phyloP scores from a whole-genome alignment of 2,329 filamentous ascomycete species.

The Botrytis squamosa region DNA sequence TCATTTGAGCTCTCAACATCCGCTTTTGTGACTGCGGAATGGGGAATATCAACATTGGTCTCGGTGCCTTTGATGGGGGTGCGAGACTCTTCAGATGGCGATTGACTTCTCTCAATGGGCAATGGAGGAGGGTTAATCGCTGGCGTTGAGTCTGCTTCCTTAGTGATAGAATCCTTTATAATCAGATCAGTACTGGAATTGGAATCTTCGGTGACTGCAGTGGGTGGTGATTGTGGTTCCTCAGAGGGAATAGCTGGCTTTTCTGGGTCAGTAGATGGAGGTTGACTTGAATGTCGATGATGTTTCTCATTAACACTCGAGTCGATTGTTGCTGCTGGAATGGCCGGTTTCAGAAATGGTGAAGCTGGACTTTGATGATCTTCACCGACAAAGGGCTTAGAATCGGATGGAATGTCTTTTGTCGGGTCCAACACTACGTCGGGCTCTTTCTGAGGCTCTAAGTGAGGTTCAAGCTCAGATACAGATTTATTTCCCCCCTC shows the following conservation, averaged over 20 bases:
- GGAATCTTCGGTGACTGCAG: background rate
- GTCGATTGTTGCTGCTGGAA: background rate
- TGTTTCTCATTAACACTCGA: background rate
- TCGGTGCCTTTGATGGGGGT: background rate
- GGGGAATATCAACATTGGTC: background rate
- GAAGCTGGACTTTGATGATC: background rate
- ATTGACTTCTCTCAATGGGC: background rate
- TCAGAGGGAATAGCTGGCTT: background rate
- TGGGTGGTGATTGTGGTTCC: background rate
- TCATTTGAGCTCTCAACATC: background rate
- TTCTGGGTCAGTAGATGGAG: background rate
- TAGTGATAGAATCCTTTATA: background rate
- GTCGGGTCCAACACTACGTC: background rate
- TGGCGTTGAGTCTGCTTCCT: background rate
- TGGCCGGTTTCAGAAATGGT: background rate
- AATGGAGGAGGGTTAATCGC: background rate
- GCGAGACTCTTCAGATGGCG: background rate
- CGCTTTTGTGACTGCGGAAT: background rate
- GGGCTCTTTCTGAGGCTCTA: background rate
- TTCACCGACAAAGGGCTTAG: background rate
- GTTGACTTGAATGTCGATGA: background rate
- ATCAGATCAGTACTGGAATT: background rate
- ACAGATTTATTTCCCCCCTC: background rate
- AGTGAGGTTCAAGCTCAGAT: background rate
- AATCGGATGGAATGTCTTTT: background rate